Conservation (phyloP, 2,329 filamentous ascomycete genomes). For the Aspergillus tanneri region DNA sequence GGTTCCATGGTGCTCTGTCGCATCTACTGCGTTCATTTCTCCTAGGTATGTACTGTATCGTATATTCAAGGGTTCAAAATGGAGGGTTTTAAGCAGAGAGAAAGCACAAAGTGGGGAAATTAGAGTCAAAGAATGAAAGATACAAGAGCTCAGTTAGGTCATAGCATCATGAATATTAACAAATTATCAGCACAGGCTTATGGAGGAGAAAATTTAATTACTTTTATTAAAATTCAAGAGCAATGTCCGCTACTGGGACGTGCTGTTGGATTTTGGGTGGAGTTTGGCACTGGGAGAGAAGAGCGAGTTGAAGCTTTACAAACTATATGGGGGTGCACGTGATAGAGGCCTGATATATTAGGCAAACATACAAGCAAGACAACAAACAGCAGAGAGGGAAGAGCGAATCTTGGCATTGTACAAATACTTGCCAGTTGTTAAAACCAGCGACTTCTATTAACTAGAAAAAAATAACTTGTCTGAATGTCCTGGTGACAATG, state of each 20-base stretch:
- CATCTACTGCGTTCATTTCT: slow-evolving; percentile 66
- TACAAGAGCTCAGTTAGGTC: slow-evolving; percentile 3
- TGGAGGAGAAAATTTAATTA: too few relatives aligned
- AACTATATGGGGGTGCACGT: not conserved
- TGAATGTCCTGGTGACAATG: not conserved
- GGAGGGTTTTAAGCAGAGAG: not conserved
- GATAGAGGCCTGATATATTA: not conserved
- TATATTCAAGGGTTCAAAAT: not conserved
- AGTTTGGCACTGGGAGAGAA: not conserved
- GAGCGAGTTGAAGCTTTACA: not conserved
- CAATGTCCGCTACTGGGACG: too few relatives aligned
- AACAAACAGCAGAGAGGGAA: not conserved
- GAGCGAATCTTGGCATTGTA: not conserved
- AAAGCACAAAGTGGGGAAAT: not conserved
- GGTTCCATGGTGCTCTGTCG: slow-evolving; percentile 55
- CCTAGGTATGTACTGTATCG: not conserved
- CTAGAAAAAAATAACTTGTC: not conserved
- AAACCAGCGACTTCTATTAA: not conserved
- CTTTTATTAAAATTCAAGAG: too few relatives aligned
- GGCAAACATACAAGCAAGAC: not conserved
- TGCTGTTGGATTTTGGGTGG: too few relatives aligned
- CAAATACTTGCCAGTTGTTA: not conserved
- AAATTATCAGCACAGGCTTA: too few relatives aligned
- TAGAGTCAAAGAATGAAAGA: not conserved
- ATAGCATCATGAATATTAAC: slow-evolving; percentile 9